Conservation (phyloP, 805 yeast genomes). For the Monosporozyma aquatica region DNA sequence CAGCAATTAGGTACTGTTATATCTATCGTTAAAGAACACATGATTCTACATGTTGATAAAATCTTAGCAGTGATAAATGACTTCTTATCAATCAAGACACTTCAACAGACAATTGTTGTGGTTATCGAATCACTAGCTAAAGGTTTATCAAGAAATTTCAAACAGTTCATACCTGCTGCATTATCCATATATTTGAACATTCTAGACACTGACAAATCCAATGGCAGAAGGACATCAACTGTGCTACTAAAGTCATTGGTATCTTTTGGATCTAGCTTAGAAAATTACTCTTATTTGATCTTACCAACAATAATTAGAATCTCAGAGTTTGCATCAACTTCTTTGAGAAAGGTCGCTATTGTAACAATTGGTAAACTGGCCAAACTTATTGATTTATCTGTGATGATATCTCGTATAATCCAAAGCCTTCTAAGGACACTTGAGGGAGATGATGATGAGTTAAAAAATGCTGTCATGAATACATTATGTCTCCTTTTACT, state of each 20-base stretch:
- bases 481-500: slow-evolving; percentile 67
- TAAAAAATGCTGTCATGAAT: slow-evolving; percentile 59
- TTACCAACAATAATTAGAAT: slow-evolving; percentile 78
- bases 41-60: slow-evolving; percentile 69
- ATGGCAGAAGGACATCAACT: slow-evolving; percentile 50
- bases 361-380: slow-evolving; percentile 77
- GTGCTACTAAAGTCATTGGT: slow-evolving; percentile 77
- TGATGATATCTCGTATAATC: slow-evolving; percentile 82
- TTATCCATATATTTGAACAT: slow-evolving; percentile 68
- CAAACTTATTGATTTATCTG: slow-evolving; percentile 60
- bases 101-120: slow-evolving; percentile 72
- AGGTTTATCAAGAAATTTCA: slow-evolving; percentile 89
- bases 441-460: slow-evolving; percentile 42
- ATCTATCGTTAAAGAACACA: slow-evolving; percentile 78
- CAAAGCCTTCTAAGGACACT: slow-evolving; percentile 77
- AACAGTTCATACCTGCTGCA: slow-evolving; percentile 67
- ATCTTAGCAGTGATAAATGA: slow-evolving; percentile 70
- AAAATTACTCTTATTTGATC: slow-evolving; percentile 78
- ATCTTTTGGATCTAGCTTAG: slow-evolving; percentile 78
- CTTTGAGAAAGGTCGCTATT: slow-evolving; percentile 63
- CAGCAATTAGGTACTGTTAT: slow-evolving; percentile 78
- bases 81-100: slow-evolving; percentile 50
- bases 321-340: slow-evolving; percentile 59
- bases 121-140: slow-evolving; percentile 76
- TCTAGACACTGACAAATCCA: slow-evolving; percentile 61